These are phyloP conservation scores for Lunasporangiospora selenospora DNA, from an alignment of 192 early-diverging fungal species.

Conservation along the genomic window DNA sequence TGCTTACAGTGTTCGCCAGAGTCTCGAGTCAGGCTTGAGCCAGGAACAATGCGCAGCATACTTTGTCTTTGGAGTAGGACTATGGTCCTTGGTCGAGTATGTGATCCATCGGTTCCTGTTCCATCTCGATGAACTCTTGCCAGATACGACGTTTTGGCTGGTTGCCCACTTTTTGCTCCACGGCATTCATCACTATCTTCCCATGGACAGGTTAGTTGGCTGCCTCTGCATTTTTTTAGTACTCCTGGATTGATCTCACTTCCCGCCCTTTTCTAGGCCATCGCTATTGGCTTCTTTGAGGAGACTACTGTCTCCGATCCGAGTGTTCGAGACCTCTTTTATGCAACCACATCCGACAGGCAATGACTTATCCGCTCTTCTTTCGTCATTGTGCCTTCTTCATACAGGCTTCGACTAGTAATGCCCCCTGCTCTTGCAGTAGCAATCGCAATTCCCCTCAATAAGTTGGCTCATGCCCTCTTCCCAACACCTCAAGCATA, in stretches of 20 bases:
- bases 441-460: slow-evolving; percentile 68
- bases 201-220: slow-evolving; percentile 93
- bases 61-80: slow-evolving; percentile 70
- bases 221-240: too few relatives aligned
- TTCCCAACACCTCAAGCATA: slow-evolving; percentile 71
- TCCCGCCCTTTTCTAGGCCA: too few relatives aligned
- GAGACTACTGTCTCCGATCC: too few relatives aligned
- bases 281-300: too few relatives aligned
- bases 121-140: slow-evolving; percentile 88
- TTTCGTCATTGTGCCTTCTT: neutral
- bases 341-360: too few relatives aligned
- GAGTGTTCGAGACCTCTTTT: too few relatives aligned
- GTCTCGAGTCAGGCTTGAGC: slow-evolving; percentile 42
- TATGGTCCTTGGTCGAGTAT: slow-evolving; percentile 94
- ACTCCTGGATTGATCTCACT: too few relatives aligned
- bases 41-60: slow-evolving; percentile 48
- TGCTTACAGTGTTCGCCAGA: slow-evolving; percentile 52
- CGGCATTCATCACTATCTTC: slow-evolving; percentile 96
- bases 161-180: slow-evolving; percentile 89
- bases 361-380: neutral
- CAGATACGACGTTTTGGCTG: slow-evolving; percentile 81
- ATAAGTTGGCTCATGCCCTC: slow-evolving; percentile 57
- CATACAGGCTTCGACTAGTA: slow-evolving; percentile 83
- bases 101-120: slow-evolving; percentile 92
- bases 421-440: slow-evolving; percentile 91